Evolutionary conservation across 306 rosid species (phyloP).

Genomic region (Adenanthera pavonina): DNA sequence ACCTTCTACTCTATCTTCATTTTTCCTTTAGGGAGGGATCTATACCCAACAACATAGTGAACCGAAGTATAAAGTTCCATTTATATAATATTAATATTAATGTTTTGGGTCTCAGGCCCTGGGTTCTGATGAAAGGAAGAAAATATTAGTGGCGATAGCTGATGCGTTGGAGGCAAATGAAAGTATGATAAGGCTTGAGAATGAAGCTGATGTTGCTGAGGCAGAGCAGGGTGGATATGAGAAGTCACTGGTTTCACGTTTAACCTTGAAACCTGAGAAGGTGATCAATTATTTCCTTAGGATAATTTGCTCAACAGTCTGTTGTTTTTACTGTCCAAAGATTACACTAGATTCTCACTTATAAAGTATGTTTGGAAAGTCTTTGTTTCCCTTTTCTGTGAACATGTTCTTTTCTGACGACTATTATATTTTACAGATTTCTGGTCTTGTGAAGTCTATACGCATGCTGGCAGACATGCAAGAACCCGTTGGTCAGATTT

Average conservation of each 20-base stretch:
- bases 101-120: conserved; percentile 56
- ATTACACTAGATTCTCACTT: conserved; percentile 11
- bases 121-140: conserved; percentile 66
- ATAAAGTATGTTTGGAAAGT: background rate
- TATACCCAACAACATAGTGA: background rate
- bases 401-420: conserved; percentile 18
- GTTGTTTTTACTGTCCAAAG: background rate
- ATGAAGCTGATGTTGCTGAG: conserved; percentile 64
- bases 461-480: conserved; percentile 85
- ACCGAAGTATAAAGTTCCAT: conserved; percentile 21
- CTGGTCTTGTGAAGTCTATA: conserved; percentile 69
- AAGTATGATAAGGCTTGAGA: conserved; percentile 59
- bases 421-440: conserved; percentile 53
- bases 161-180: conserved; percentile 82
- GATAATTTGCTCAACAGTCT: background rate
- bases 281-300: conserved; percentile 44
- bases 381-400: background rate
- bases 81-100: conserved; percentile 17
- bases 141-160: conserved; percentile 79
- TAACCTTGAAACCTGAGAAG: conserved; percentile 79
- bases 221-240: conserved; percentile 68
- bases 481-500: conserved; percentile 79
- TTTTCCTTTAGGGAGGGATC: background rate
- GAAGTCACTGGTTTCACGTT: conserved; percentile 70
- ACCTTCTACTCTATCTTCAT: background rate